Percentiles rank a stretch among this genome's conserved stretches.
These are phyloP conservation scores for Pythium aristosporum DNA, from an alignment of 352 stramenopile genomes.

Conservation along the genomic window DNA sequence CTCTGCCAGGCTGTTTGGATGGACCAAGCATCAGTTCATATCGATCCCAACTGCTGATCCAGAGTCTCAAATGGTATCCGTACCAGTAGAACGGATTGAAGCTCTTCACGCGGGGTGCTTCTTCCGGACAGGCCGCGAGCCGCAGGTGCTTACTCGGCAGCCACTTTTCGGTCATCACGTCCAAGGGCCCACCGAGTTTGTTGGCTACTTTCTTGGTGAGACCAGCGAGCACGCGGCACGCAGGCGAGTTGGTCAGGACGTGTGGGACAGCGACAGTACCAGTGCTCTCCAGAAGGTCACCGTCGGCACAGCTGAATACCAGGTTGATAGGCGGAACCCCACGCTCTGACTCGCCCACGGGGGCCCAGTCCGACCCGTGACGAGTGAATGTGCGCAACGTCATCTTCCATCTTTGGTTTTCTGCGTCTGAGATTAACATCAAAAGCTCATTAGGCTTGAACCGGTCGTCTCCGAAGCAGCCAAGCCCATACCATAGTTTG, in stretches of 20 bases:
- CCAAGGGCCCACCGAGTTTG: constrained; percentile 71
- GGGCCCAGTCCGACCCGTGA: constrained; percentile 69
- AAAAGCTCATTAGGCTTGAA: background rate
- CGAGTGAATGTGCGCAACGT: constrained; percentile 68
- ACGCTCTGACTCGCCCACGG: constrained; percentile 62
- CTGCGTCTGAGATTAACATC: constrained; percentile 34
- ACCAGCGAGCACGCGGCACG: constrained; percentile 69
- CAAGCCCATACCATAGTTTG: constrained; percentile 57
- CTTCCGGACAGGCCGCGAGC: constrained; percentile 10
- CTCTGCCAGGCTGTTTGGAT: constrained; percentile 9
- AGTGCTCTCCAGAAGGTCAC: constrained; percentile 52
- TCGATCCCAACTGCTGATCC: too few relatives aligned
- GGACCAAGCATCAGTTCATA: background rate
- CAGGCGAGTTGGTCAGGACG: constrained; percentile 67
- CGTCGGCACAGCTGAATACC: constrained; percentile 43
- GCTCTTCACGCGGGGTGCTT: constrained; percentile 25
- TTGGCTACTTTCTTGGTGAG: constrained; percentile 85
- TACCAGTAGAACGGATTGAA: constrained; percentile 84
- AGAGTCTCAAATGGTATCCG: constrained; percentile 1
- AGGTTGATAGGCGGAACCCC: constrained; percentile 67
- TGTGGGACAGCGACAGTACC: constrained; percentile 40
- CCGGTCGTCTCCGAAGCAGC: background rate
- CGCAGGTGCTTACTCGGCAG: constrained; percentile 35
- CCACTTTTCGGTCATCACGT: constrained; percentile 87
- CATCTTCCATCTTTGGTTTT: constrained; percentile 62